Evolutionary conservation across 306 rosid genomes (phyloP).

Genomic region (Inga oerstediana): DNA sequence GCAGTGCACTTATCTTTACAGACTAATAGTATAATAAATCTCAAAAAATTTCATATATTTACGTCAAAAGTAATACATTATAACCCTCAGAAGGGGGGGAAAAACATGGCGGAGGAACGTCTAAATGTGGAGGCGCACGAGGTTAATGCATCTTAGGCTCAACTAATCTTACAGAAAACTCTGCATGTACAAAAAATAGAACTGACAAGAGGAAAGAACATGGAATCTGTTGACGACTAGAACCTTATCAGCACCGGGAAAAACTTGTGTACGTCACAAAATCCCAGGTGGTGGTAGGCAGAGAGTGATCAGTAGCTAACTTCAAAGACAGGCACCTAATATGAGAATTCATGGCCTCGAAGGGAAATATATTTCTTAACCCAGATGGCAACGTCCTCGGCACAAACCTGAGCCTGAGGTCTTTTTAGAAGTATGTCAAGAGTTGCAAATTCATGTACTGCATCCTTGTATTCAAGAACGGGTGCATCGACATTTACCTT

Average conservation of each 20-base stretch:
- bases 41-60: slow-evolving; percentile 41
- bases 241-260: slow-evolving; percentile 33
- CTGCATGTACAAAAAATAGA: slow-evolving; percentile 53
- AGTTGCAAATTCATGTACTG: slow-evolving; percentile 94
- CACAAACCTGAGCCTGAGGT: slow-evolving; percentile 89
- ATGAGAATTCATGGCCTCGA: slow-evolving; percentile 95
- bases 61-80: slow-evolving; percentile 42
- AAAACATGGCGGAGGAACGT: slow-evolving; percentile 36
- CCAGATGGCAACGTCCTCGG: slow-evolving; percentile 97
- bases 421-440: slow-evolving; percentile 92
- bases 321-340: slow-evolving; percentile 46
- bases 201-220: slow-evolving; percentile 24
- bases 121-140: slow-evolving; percentile 35
- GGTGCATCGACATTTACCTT: slow-evolving; percentile 92
- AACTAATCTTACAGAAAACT: slow-evolving; percentile 53
- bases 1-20: background rate
- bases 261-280: slow-evolving; percentile 29
- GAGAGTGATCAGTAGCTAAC: slow-evolving; percentile 26
- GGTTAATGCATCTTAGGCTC: slow-evolving; percentile 47
- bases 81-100: slow-evolving; percentile 40
- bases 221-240: slow-evolving; percentile 33
- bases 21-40: slow-evolving; percentile 26
- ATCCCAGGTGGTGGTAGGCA: slow-evolving; percentile 26
- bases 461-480: slow-evolving; percentile 86
- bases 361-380: slow-evolving; percentile 88